Evolutionary conservation across 2,329 filamentous ascomycete genomes (phyloP).

Genomic region (Fusarium tupiense): DNA sequence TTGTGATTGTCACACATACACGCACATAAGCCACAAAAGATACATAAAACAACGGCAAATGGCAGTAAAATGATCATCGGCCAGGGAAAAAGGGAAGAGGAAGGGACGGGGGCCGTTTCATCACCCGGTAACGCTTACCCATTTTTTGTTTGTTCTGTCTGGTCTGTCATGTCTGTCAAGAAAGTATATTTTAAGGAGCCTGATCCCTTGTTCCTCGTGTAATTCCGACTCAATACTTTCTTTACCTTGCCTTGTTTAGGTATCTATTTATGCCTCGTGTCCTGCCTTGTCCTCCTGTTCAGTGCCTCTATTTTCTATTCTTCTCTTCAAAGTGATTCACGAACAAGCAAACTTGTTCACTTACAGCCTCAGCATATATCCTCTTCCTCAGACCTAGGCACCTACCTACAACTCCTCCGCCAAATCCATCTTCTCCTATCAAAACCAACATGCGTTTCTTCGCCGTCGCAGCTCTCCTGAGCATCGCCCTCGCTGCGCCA

Average conservation of each 20-base stretch:
- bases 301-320: not conserved
- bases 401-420: not conserved
- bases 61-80: not conserved
- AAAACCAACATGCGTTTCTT: constrained; percentile 39
- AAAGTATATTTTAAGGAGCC: constrained; percentile 14
- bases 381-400: not conserved
- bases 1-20: constrained; percentile 22
- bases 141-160: constrained; percentile 17
- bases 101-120: constrained; percentile 17
- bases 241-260: not conserved
- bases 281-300: not conserved
- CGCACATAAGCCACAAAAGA: not conserved
- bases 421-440: not conserved
- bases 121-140: constrained; percentile 15
- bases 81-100: not conserved
- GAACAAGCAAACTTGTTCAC: constrained; percentile 12
- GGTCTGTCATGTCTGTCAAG: not conserved
- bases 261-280: not conserved
- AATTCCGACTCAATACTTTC: not conserved
- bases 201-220: not conserved
- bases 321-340: constrained; percentile 9
- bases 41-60: not conserved
- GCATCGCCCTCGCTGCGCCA: constrained; percentile 33
- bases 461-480: constrained; percentile 36
- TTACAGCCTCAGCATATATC: not conserved